Percentiles rank a stretch among this genome's conserved stretches.
Conservation (phyloP, 495 filamentous ascomycete genomes). For the Penicillium taxi region DNA sequence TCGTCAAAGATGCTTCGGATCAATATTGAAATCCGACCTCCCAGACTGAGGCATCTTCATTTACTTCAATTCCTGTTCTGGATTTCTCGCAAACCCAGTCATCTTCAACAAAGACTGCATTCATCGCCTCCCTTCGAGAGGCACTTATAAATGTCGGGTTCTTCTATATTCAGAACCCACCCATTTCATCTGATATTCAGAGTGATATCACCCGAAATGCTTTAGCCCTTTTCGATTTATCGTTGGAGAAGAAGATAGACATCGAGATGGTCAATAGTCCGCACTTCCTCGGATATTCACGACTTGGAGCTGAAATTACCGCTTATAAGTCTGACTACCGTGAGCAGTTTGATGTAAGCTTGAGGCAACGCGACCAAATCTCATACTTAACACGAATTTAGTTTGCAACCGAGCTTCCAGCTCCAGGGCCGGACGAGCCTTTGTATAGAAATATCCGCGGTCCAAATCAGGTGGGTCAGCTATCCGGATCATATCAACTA, state of each 20-base stretch:
- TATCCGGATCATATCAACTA: neutral
- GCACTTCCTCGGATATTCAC: conserved; percentile 48
- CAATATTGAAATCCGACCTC: neutral
- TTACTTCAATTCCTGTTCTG: conserved; percentile 72
- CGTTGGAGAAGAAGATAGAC: conserved; percentile 70
- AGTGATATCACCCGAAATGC: conserved; percentile 60
- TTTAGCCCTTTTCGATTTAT: conserved; percentile 72
- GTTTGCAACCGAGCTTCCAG: conserved; percentile 55
- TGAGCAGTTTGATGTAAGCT: conserved; percentile 84
- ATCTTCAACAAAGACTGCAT: conserved; percentile 62
- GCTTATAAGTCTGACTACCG: conserved; percentile 41
- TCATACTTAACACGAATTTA: conserved; percentile 5
- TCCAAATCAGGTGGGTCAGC: conserved; percentile 51
- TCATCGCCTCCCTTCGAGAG: conserved; percentile 63
- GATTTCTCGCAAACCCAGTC: conserved; percentile 60
- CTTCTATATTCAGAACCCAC: conserved; percentile 80
- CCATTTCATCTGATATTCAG: conserved; percentile 60
- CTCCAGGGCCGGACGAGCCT: conserved; percentile 55
- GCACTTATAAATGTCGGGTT: conserved; percentile 90
- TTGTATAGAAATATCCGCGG: conserved; percentile 72
- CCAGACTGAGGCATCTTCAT: conserved; percentile 28
- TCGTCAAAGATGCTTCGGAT: neutral
- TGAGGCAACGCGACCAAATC: neutral
- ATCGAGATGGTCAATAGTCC: conserved; percentile 87
- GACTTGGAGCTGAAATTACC: conserved; percentile 43